Base-by-base conservation (phyloP, 2,329 filamentous ascomycete species). In the Apiospora phragmitis region DNA sequence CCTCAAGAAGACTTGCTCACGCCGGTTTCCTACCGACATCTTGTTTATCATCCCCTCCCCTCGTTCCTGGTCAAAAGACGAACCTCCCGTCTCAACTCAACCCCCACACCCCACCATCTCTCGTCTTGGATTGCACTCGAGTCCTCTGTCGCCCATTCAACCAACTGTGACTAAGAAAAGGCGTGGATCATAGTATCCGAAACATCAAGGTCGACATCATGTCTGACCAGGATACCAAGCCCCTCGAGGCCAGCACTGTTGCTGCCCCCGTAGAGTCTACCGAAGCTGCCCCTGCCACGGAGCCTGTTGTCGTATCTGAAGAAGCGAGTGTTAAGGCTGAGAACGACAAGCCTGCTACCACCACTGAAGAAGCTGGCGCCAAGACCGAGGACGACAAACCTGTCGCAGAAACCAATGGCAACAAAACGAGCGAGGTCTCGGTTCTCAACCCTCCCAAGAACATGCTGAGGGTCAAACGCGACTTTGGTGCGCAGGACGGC, bases 381-480 rank as follows among this genome's bases (percentile, higher is more conserved):
- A 77, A 80, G 65, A 35, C 66, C n/a, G 72, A 75, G 21, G 72
- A 72, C 38, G 72, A 76, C 41, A 75, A 76, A 68, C 74, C 26
- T 7, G 76, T 77, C 16, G n/a, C 38, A 2, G 49, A 43, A 38
- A 21, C 41, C 7, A 69, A 49, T 49, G 68, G n/a, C 3, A 65
- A 35, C 66, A 74, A 76, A 32, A 68, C 69, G 5, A 49, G 26
- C 21, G 32, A 43, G 41, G 49, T 67, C 29, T 68, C 70, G 14
- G 74, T 73, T 55, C 70, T 70, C 35, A 72, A 73, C 59, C 74
- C 74, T 24, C 76, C 78, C n/a, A 68, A 74, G 70, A 75, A 75
- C 21, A 82, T 86, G 70, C 80, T 86, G 71, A 85, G 74, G 84
- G 83, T 87, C 81, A 70, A 84, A 80, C 43, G 80, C 73, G 77